phyloP scores from a whole-genome alignment of 192 early-diverging fungal genomes.

The Linnemannia schmuckeri region DNA sequence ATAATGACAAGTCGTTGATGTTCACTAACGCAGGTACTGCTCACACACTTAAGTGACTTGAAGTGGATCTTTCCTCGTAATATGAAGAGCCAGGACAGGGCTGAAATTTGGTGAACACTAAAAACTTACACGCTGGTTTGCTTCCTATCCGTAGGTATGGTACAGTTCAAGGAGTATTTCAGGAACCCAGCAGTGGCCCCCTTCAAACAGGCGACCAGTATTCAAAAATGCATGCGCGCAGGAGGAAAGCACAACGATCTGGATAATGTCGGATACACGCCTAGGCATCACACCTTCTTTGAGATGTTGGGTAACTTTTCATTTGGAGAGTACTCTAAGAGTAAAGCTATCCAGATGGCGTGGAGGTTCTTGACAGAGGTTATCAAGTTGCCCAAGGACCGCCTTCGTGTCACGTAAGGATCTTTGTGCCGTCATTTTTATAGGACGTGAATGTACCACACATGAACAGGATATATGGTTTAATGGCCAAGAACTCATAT shows the following conservation, averaged over 20 bases:
- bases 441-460: too few species aligned
- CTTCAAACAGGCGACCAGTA: constrained; percentile 59
- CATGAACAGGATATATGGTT: not conserved
- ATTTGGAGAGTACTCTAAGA: constrained; percentile 69
- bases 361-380: constrained; percentile 69
- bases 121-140: not conserved
- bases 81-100: not conserved
- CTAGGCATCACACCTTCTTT: constrained; percentile 76
- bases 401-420: constrained; percentile 71
- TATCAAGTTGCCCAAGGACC: constrained; percentile 61
- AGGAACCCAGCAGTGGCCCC: constrained; percentile 62
- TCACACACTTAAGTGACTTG: not conserved
- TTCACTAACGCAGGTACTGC: constrained; percentile 71
- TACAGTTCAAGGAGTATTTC: constrained; percentile 70
- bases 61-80: too few species aligned
- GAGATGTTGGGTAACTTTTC: constrained; percentile 79
- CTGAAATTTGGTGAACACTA: not conserved
- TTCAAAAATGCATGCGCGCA: constrained; percentile 70
- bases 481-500: not conserved
- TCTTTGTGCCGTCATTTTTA: not conserved
- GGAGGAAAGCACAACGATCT: constrained; percentile 73
- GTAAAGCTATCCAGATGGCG: constrained; percentile 66
- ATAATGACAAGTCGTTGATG: constrained; percentile 67
- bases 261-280: constrained; percentile 74
- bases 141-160: constrained; percentile 61